Conservation (phyloP, 129 eudicot genomes). For the Flaveria brownii region DNA sequence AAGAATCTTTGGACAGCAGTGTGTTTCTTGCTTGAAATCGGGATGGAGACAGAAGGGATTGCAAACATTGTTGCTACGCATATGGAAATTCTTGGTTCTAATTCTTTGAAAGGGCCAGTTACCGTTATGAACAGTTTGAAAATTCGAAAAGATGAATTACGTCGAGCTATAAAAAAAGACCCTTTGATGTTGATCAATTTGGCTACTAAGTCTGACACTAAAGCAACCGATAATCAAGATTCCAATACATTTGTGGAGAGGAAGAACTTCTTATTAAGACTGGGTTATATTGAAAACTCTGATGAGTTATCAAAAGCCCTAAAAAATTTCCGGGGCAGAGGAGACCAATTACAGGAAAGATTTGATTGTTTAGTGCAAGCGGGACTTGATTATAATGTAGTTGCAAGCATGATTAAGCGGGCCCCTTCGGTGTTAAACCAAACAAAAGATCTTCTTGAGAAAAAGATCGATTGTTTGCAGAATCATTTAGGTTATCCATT, state of each 20-base stretch:
- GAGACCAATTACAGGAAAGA: conserved; percentile 76
- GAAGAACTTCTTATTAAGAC: conserved; percentile 50
- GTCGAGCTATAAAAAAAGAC: conserved; percentile 50
- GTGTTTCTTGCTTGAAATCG: conserved; percentile 50
- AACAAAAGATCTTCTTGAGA: conserved; percentile 54
- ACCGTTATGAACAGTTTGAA: conserved; percentile 53
- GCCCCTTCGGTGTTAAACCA: conserved; percentile 65
- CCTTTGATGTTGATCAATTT: conserved; percentile 49
- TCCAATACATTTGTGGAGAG: conserved; percentile 51
- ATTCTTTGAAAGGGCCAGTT: conserved; percentile 47
- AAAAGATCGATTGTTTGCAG: conserved; percentile 56
- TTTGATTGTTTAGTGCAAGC: conserved; percentile 73
- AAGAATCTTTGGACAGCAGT: conserved; percentile 51
- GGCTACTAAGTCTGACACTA: conserved; percentile 42
- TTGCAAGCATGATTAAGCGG: conserved; percentile 58
- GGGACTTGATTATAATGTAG: conserved; percentile 67
- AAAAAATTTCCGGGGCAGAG: conserved; percentile 72
- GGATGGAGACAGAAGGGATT: conserved; percentile 41
- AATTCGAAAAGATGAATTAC: conserved; percentile 34
- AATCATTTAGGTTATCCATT: conserved; percentile 57
- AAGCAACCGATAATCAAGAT: conserved; percentile 31
- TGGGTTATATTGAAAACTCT: conserved; percentile 74
- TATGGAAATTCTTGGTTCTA: conserved; percentile 46
- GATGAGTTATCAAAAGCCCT: conserved; percentile 72
- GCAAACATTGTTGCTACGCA: conserved; percentile 44